phyloP scores from a whole-genome alignment of 768 basidiomycete genomes.

The Leccinum obscurum region DNA sequence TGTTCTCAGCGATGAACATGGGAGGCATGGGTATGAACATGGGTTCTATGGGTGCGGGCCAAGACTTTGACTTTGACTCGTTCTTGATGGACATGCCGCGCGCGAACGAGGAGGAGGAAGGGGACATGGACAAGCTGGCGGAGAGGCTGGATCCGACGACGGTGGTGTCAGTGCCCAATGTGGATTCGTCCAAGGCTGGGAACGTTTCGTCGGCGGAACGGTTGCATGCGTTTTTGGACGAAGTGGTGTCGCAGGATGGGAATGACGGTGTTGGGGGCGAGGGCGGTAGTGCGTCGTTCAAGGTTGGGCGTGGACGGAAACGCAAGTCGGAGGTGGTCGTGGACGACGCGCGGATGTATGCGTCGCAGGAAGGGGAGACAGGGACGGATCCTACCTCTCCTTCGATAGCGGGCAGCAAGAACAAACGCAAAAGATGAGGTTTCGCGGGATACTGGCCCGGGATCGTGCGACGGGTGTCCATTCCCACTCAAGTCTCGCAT shows the following conservation, averaged over 20 bases:
- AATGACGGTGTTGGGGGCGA: conserved; percentile 1
- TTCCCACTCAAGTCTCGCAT: background rate
- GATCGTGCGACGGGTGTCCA: background rate
- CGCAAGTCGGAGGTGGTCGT: conserved; percentile 40
- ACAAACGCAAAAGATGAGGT: conserved; percentile 31
- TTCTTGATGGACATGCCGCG: conserved; percentile 42
- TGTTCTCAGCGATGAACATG: conserved; percentile 17
- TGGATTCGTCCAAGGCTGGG: conserved; percentile 31
- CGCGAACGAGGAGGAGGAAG: conserved; percentile 29
- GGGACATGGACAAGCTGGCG: conserved; percentile 36
- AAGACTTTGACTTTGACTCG: conserved; percentile 41
- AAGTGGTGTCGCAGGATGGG: conserved; percentile 38
- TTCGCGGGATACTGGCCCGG: background rate
- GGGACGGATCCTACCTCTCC: background rate
- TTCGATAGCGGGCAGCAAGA: conserved; percentile 18
- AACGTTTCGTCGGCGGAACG: conserved; percentile 35
- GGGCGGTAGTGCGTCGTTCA: conserved; percentile 5
- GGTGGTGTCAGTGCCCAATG: conserved; percentile 29
- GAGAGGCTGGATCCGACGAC: conserved; percentile 34
- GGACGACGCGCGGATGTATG: conserved; percentile 14
- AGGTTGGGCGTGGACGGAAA: conserved; percentile 31
- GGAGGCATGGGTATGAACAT: background rate
- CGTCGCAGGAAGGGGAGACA: background rate
- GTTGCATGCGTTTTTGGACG: conserved; percentile 45
- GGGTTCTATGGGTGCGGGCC: background rate